Evolutionary conservation across 73 alveolate species (phyloP).

Genomic region (Stentor roeselii): DNA sequence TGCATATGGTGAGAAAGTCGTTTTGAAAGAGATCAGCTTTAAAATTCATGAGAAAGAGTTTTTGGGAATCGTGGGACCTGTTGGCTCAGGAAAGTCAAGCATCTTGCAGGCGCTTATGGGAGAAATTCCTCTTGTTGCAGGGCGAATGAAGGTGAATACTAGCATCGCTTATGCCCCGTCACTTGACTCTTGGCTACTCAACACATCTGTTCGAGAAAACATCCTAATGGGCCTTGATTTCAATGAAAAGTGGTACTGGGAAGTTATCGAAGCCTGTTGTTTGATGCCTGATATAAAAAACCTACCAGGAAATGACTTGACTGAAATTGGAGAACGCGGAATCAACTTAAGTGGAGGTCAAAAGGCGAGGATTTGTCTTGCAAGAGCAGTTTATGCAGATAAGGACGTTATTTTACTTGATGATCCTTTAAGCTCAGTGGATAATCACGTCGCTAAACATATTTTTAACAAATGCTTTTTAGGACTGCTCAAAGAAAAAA

Average conservation of each 20-base stretch:
- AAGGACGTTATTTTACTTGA: conserved; percentile 78
- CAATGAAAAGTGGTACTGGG: conserved; percentile 76
- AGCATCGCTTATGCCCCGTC: conserved; percentile 28
- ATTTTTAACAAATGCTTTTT: conserved; percentile 21
- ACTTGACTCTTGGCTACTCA: conserved; percentile 21
- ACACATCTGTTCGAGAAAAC: conserved; percentile 51
- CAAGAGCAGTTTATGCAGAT: conserved; percentile 42
- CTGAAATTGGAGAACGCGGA: conserved; percentile 81
- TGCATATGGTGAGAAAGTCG: conserved; percentile 62
- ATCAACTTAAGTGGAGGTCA: conserved; percentile 74
- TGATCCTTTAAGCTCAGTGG: conserved; percentile 93
- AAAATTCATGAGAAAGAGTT: conserved; percentile 77
- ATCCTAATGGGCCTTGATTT: conserved; percentile 77
- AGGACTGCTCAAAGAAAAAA: conserved; percentile 26
- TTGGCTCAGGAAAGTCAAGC: conserved; percentile 83
- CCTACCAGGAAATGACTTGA: conserved; percentile 66
- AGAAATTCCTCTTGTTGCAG: conserved; percentile 55
- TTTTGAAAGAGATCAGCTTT: conserved; percentile 61
- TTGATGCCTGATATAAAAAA: conserved; percentile 48
- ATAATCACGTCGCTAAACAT: conserved; percentile 30
- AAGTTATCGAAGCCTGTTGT: conserved; percentile 59
- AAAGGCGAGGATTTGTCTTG: conserved; percentile 46
- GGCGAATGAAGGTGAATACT: neutral
- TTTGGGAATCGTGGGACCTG: conserved; percentile 86
- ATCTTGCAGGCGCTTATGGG: conserved; percentile 60